Percentiles rank a stretch among this genome's conserved stretches.
These are phyloP conservation scores for Vachellia pachyceras DNA, from an alignment of 306 rosid species.

Conservation along the genomic window DNA sequence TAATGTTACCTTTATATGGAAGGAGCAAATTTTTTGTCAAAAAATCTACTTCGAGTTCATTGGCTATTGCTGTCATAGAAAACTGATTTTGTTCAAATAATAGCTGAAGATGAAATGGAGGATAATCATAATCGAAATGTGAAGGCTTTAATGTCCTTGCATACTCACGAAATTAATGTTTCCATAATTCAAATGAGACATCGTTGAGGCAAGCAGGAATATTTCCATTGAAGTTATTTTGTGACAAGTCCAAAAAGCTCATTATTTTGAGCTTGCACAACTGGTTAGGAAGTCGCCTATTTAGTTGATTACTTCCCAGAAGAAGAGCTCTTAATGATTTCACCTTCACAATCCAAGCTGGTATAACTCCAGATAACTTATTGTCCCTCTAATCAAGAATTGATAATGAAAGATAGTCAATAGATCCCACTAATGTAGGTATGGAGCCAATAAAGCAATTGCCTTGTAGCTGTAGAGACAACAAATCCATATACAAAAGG, in stretches of 20 bases:
- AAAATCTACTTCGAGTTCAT: not conserved
- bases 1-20: not conserved
- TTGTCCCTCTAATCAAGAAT: slow-evolving; percentile 4
- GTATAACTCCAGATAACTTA: not conserved
- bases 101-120: too few relatives aligned
- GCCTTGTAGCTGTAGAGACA: not conserved
- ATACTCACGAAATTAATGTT: too few relatives aligned
- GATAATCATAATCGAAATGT: too few relatives aligned
- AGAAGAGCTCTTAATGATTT: not conserved
- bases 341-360: not conserved
- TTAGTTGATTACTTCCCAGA: not conserved
- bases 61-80: too few relatives aligned
- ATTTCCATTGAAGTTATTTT: not conserved
- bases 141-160: too few relatives aligned
- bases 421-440: not conserved
- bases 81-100: not conserved
- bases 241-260: not conserved
- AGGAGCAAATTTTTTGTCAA: not conserved
- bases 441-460: not conserved
- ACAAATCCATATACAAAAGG: not conserved
- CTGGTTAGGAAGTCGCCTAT: not conserved
- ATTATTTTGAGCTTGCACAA: not conserved
- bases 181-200: not conserved
- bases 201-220: not conserved
- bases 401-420: not conserved